Percentiles rank a stretch among this genome's conserved stretches.
phyloP scores from a whole-genome alignment of 2,329 filamentous ascomycete species.

The Madurella mycetomatis region DNA sequence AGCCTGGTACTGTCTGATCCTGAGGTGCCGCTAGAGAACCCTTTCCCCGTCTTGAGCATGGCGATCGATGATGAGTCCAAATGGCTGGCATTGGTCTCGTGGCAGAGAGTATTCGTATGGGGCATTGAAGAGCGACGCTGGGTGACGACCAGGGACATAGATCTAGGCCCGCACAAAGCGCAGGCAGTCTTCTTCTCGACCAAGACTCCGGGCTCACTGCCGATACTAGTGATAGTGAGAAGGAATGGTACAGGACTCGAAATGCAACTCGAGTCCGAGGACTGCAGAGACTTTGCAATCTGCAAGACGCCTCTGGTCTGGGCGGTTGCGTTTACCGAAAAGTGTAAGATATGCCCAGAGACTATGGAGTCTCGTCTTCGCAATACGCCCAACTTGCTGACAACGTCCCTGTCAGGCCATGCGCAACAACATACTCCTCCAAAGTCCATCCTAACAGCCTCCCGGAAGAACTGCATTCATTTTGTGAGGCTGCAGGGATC shows the following conservation, averaged over 20 bases:
- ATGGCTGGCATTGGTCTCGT: constrained; percentile 63
- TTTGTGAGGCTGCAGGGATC: constrained; percentile 39
- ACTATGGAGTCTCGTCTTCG: no score
- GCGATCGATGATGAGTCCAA: constrained; percentile 60
- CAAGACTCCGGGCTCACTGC: constrained; percentile 33
- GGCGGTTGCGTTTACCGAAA: constrained; percentile 43
- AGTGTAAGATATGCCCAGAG: constrained; percentile 34
- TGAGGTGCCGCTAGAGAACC: constrained; percentile 34
- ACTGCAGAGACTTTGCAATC: constrained; percentile 42
- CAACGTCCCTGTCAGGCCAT: constrained; percentile 13
- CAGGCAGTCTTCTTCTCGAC: constrained; percentile 61
- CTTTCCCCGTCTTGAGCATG: constrained; percentile 58
- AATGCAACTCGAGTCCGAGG: constrained; percentile 44
- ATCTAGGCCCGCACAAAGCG: constrained; percentile 54
- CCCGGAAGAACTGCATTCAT: constrained; percentile 48
- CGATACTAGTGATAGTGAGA: constrained; percentile 57
- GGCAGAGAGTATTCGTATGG: constrained; percentile 58
- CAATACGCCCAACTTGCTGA: constrained; percentile 1
- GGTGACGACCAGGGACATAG: constrained; percentile 50
- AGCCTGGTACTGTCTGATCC: constrained; percentile 42
- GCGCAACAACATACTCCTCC: constrained; percentile 21
- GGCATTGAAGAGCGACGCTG: constrained; percentile 54
- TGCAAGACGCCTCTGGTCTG: constrained; percentile 51
- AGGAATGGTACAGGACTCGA: constrained; percentile 61
- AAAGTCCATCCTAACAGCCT: constrained; percentile 44